Evolutionary conservation across 768 basidiomycete genomes (phyloP).

Genomic region (Serendipita sp.): DNA sequence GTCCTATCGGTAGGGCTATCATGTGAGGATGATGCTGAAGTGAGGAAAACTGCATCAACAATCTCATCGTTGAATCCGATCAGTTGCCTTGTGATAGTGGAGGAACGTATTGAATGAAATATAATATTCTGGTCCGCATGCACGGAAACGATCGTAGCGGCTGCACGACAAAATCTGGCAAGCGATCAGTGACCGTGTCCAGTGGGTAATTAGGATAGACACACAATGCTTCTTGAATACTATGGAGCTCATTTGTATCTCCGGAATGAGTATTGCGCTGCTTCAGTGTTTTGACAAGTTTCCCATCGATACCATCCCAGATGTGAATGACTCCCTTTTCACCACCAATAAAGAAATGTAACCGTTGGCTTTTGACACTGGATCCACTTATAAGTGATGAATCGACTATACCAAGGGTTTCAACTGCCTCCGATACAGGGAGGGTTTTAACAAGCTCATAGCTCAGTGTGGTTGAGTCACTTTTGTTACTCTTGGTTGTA

Average conservation of each 20-base stretch:
- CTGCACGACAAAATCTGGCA: conserved; percentile 48
- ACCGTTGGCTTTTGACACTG: conserved; percentile 20
- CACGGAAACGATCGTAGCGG: conserved; percentile 55
- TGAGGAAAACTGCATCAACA: conserved; percentile 72
- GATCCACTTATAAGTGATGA: conserved; percentile 28
- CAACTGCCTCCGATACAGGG: conserved; percentile 69
- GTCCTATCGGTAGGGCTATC: conserved; percentile 10
- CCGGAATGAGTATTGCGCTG: conserved; percentile 28
- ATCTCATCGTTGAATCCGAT: conserved; percentile 98
- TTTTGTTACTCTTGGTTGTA: conserved; percentile 27
- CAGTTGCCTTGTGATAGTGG: conserved; percentile 55
- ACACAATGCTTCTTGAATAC: conserved; percentile 70
- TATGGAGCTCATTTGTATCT: conserved; percentile 62
- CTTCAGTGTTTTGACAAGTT: conserved; percentile 43
- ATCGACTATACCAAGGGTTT: conserved; percentile 61
- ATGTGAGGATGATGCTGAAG: conserved; percentile 20
- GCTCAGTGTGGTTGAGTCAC: conserved; percentile 24
- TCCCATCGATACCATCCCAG: conserved; percentile 63
- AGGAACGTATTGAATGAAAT: conserved; percentile 64
- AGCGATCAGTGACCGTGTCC: conserved; percentile 12
- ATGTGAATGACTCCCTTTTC: conserved; percentile 74
- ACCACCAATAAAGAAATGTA: conserved; percentile 78
- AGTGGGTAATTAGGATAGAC: conserved; percentile 20
- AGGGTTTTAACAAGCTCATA: conserved; percentile 64
- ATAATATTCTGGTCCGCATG: conserved; percentile 97